A percentile compares a stretch with the other conserved stretches of the same genome.
These are phyloP conservation scores for Ceratocystis destructans DNA, from an alignment of 2,329 filamentous ascomycete genomes.

Conservation along the genomic window DNA sequence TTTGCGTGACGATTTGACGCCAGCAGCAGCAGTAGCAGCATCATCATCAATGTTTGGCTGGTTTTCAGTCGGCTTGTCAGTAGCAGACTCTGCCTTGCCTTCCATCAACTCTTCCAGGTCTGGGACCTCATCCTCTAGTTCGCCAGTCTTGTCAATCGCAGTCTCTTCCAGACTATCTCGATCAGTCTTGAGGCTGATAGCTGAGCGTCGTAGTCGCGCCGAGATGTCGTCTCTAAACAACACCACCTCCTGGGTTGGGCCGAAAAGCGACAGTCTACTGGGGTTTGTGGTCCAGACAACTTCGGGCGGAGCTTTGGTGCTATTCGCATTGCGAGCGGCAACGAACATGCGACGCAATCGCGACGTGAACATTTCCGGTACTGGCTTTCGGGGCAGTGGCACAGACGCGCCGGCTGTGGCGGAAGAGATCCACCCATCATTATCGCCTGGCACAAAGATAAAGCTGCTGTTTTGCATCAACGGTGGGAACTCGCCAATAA, in stretches of 20 bases:
- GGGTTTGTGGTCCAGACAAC: constrained; percentile 86
- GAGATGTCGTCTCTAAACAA: constrained; percentile 80
- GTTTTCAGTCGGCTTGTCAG: constrained; percentile 29
- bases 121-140: constrained; percentile 16
- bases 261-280: constrained; percentile 67
- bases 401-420: constrained; percentile 64
- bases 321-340: constrained; percentile 52
- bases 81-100: constrained; percentile 27
- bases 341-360: constrained; percentile 70
- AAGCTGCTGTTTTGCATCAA: constrained; percentile 72
- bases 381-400: constrained; percentile 52
- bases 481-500: constrained; percentile 69
- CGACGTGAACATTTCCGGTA: constrained; percentile 84
- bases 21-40: constrained; percentile 21
- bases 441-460: constrained; percentile 87
- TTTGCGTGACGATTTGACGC: constrained; percentile 50
- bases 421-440: constrained; percentile 89
- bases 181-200: constrained; percentile 51
- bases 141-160: background rate
- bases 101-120: constrained; percentile 30
- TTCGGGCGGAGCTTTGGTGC: constrained; percentile 45
- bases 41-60: constrained; percentile 19
- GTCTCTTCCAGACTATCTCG: constrained; percentile 27
- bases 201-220: constrained; percentile 60
- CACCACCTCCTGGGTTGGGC: constrained; percentile 73